A percentile compares a stretch with the other conserved stretches of the same genome.
Conservation (phyloP, 1,139 yeast species). For the Schwanniomyces etchellsii region DNA sequence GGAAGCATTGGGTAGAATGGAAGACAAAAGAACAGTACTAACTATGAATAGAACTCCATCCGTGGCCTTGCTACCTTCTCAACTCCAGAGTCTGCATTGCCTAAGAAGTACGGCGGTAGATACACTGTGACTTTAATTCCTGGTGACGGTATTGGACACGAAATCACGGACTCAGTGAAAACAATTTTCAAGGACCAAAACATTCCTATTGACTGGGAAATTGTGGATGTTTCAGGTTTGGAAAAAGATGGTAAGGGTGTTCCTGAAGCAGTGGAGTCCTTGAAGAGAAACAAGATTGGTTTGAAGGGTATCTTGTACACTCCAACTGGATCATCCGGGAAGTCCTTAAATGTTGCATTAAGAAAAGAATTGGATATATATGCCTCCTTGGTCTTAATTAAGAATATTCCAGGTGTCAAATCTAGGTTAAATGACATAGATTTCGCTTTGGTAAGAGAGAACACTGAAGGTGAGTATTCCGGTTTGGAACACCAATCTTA, state of each 20-base stretch:
- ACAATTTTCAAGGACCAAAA: slow-evolving; percentile 79
- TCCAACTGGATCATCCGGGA: slow-evolving; percentile 56
- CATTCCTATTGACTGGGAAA: slow-evolving; percentile 94
- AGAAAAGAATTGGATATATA: slow-evolving; percentile 94
- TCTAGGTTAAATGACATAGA: slow-evolving; percentile 86
- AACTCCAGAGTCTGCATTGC: slow-evolving; percentile 58
- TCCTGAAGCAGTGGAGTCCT: slow-evolving; percentile 82
- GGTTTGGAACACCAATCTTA: slow-evolving; percentile 97
- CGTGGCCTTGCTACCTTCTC: slow-evolving; percentile 49
- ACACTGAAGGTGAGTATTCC: slow-evolving; percentile 96
- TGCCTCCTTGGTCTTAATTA: slow-evolving; percentile 89
- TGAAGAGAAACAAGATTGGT: slow-evolving; percentile 96
- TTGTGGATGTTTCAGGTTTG: slow-evolving; percentile 80
- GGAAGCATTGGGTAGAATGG: no score
- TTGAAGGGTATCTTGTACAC: slow-evolving; percentile 94
- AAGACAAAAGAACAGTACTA: no score
- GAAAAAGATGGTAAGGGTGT: slow-evolving; percentile 57
- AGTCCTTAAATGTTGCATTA: slow-evolving; percentile 88
- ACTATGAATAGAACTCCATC: slow-evolving; percentile 1
- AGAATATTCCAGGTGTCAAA: slow-evolving; percentile 91
- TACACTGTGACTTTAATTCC: slow-evolving; percentile 92
- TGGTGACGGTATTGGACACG: slow-evolving; percentile 97
- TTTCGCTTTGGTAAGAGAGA: slow-evolving; percentile 93
- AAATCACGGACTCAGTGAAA: slow-evolving; percentile 90
- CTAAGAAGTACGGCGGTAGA: slow-evolving; percentile 92